These are phyloP conservation scores for Tuber melanosporum DNA, from an alignment of 495 filamentous ascomycete genomes.

Conservation along the genomic window DNA sequence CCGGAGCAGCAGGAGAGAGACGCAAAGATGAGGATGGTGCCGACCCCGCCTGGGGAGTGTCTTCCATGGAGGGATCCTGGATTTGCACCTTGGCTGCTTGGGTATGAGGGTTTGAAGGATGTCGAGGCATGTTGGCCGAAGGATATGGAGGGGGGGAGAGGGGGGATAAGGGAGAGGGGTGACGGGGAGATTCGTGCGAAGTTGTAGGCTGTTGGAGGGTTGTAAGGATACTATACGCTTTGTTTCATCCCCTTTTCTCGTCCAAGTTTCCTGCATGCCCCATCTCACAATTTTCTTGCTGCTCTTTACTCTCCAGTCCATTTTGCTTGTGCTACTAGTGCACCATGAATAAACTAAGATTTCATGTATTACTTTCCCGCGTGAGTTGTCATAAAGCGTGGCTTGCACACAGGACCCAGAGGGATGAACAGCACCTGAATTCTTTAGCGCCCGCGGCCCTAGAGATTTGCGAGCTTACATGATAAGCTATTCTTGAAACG, in stretches of 20 bases:
- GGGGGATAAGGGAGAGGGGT: neutral
- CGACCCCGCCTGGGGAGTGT: conserved; percentile 45
- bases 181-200: neutral
- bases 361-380: neutral
- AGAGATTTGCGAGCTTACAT: neutral
- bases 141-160: neutral
- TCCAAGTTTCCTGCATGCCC: neutral
- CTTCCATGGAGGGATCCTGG: conserved; percentile 51
- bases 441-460: neutral
- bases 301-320: neutral
- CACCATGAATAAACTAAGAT: neutral
- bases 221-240: too few relatives aligned
- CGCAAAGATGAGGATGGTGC: conserved; percentile 45
- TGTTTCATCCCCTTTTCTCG: neutral
- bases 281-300: neutral
- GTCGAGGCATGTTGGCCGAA: conserved; percentile 21
- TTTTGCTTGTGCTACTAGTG: neutral
- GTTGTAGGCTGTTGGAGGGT: too few relatives aligned
- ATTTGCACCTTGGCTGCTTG: conserved; percentile 48
- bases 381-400: neutral
- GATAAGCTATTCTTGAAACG: neutral
- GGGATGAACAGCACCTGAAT: neutral
- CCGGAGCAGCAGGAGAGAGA: conserved; percentile 51
- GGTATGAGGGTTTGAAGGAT: conserved; percentile 48
- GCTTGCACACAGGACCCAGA: too few relatives aligned